These are phyloP conservation scores for Actinomortierella wolfii DNA, from an alignment of 371 early-diverging fungal genomes.

Conservation along the genomic window DNA sequence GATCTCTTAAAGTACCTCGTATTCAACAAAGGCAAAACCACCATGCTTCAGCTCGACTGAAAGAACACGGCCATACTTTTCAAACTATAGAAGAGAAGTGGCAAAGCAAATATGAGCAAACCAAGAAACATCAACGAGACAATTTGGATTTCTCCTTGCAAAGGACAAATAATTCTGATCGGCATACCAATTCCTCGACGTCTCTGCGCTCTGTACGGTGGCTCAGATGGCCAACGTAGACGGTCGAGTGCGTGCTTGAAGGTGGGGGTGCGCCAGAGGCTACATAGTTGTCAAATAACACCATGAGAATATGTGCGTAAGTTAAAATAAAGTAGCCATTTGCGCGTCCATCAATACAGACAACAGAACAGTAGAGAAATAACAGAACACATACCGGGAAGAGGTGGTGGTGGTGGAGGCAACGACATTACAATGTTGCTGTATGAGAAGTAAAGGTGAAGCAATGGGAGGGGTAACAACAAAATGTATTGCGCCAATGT, in stretches of 20 bases:
- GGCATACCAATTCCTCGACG: conserved; percentile 47
- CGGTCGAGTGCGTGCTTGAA: conserved; percentile 28
- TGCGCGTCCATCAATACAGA: too few species aligned
- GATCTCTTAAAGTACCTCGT: conserved; percentile 48
- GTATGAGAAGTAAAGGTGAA: not conserved
- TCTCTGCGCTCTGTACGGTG: conserved; percentile 48
- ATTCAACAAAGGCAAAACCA: conserved; percentile 63
- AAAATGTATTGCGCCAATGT: too few species aligned
- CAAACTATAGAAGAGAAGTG: conserved; percentile 22
- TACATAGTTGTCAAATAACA: too few species aligned
- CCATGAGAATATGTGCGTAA: too few species aligned
- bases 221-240: conserved; percentile 50
- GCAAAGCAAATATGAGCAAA: not conserved
- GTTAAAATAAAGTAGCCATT: too few species aligned
- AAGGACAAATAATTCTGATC: not conserved
- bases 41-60: conserved; percentile 50
- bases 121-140: not conserved
- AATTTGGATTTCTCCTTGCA: not conserved
- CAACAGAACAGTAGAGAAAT: too few species aligned
- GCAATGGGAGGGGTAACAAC: not conserved
- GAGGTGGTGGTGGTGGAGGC: not conserved
- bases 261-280: not conserved
- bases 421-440: not conserved
- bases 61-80: conserved; percentile 49
- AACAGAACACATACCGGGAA: not conserved